Conservation (phyloP, 805 yeast species). For the Metahyphopichia silvanorum region DNA sequence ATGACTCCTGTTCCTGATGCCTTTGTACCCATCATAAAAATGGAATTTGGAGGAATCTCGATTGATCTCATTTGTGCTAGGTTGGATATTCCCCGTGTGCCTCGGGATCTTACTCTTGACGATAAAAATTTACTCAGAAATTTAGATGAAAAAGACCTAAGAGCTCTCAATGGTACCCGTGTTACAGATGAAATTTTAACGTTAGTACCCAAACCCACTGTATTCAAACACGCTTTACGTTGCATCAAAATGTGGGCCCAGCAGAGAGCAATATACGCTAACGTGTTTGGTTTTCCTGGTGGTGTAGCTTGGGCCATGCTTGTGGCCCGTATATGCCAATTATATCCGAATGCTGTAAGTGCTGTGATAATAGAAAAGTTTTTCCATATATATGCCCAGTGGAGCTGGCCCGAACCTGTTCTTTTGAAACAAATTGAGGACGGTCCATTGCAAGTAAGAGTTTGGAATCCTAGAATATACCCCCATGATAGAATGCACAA, state of each 20-base stretch:
- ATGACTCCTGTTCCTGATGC: conserved; percentile 95
- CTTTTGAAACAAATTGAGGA: conserved; percentile 89
- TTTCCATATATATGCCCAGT: conserved; percentile 77
- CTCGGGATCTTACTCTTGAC: conserved; percentile 66
- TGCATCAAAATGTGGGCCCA: conserved; percentile 97
- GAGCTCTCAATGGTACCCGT: conserved; percentile 92
- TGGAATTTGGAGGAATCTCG: conserved; percentile 86
- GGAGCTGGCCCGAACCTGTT: conserved; percentile 99
- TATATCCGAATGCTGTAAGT: conserved; percentile 94
- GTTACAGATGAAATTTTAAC: conserved; percentile 92
- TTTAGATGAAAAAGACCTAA: conserved; percentile 84
- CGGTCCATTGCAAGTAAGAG: conserved; percentile 93
- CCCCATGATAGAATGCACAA: conserved; percentile 85
- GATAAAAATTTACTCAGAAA: conserved; percentile 85
- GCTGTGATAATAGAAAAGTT: conserved; percentile 89
- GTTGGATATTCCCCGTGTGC: conserved; percentile 80
- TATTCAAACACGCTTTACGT: conserved; percentile 87
- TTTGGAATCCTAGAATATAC: conserved; percentile 94
- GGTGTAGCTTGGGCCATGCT: conserved; percentile 99
- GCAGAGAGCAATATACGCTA: conserved; percentile 88
- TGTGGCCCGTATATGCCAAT: conserved; percentile 95
- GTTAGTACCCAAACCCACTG: conserved; percentile 88
- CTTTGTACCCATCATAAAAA: conserved; percentile 92
- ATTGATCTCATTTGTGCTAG: conserved; percentile 88
- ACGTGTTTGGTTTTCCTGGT: conserved; percentile 96